phyloP scores from a whole-genome alignment of 495 filamentous ascomycete species.

The Penicillium verhagenii region DNA sequence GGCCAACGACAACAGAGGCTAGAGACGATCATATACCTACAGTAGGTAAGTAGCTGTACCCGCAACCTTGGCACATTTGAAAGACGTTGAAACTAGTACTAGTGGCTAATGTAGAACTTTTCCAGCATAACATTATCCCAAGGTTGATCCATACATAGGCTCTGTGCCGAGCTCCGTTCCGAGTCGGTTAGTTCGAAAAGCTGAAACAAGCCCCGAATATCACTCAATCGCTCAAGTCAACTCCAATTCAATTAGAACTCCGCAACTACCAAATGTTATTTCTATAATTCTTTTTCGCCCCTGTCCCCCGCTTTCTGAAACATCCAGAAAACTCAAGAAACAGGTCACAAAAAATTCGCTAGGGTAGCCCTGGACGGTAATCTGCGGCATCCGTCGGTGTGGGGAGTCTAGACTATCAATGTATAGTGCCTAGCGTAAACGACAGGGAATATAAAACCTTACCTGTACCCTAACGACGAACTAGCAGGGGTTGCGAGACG shows the following conservation, averaged over 20 bases:
- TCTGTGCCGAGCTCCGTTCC: not conserved
- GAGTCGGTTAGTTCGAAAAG: not conserved
- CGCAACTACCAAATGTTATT: too few species aligned
- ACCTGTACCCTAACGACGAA: not conserved
- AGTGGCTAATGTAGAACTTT: not conserved
- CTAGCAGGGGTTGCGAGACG: not conserved
- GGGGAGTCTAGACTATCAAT: not conserved
- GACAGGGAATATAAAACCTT: not conserved
- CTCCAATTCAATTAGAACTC: too few species aligned
- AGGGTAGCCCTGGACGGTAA: too few species aligned
- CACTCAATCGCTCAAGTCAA: not conserved
- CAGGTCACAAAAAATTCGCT: not conserved
- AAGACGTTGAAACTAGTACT: not conserved
- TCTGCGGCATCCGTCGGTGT: not conserved
- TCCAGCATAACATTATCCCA: too few species aligned
- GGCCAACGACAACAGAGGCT: not conserved
- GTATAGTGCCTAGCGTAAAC: not conserved
- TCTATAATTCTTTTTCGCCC: not conserved
- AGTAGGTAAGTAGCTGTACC: not conserved
- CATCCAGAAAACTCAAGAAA: not conserved
- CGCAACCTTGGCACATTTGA: not conserved
- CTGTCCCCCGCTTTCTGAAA: not conserved
- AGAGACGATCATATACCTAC: too few species aligned
- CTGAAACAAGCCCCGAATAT: too few species aligned
- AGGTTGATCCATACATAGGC: too few species aligned